phyloP scores from a whole-genome alignment of 83 land plant species.

The Picea abies region DNA sequence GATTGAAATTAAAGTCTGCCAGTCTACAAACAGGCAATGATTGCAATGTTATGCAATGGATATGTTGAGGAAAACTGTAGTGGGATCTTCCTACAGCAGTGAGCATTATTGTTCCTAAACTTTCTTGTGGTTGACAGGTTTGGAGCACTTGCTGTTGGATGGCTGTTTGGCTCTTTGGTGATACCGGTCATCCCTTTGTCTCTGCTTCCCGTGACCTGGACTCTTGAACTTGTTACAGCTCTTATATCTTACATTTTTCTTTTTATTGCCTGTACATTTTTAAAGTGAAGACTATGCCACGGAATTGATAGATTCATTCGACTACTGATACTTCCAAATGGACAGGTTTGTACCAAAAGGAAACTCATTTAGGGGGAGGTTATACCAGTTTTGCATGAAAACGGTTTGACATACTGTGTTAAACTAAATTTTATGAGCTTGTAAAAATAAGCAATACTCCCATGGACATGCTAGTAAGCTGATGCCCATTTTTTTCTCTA shows the following conservation, averaged over 20 bases:
- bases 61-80: background rate
- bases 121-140: slow-evolving; percentile 47
- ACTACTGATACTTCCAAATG: too few relatives aligned
- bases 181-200: slow-evolving; percentile 68
- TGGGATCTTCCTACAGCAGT: background rate
- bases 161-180: slow-evolving; percentile 80
- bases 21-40: background rate
- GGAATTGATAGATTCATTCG: too few relatives aligned
- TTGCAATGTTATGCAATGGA: background rate
- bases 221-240: slow-evolving; percentile 80
- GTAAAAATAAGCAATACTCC: too few relatives aligned
- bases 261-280: slow-evolving; percentile 81
- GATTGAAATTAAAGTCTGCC: background rate
- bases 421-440: too few relatives aligned
- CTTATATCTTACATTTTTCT: slow-evolving; percentile 75
- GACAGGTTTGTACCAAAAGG: too few relatives aligned
- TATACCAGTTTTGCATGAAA: too few relatives aligned
- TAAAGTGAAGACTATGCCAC: slow-evolving; percentile 50
- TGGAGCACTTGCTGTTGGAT: slow-evolving; percentile 77
- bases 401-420: too few relatives aligned
- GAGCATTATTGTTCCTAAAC: background rate
- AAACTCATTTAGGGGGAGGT: too few relatives aligned
- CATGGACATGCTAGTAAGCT: background rate
- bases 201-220: slow-evolving; percentile 73
- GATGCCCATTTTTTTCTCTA: background rate